Evolutionary conservation across 345 rosid genomes (phyloP), one percentile per base, ranked within the genome.

Genomic region (Eucalyptus regnans): DNA sequence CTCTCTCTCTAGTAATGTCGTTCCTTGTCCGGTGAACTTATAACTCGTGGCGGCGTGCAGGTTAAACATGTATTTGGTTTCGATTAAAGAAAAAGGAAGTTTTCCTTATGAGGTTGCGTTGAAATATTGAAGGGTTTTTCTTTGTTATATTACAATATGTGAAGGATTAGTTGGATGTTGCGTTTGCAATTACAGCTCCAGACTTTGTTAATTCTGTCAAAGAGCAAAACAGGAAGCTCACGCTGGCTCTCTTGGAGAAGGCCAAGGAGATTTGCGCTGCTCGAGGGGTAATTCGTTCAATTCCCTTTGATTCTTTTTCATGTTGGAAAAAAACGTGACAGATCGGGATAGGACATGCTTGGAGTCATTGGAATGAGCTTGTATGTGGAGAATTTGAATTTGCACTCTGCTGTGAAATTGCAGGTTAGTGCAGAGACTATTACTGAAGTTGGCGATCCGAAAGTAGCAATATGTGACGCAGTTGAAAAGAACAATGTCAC

Each of bases 361-460:
- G 23, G 79, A n/a, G 12, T 29, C 58, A 50, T 50, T 44, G 48
- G 86, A 52, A 43, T 81, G 41, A 12, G 68, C 58, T 33, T 71
- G 27, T 52, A 15, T 52, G 50, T 76, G 83, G 43, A 76, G 48
- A 87, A 14, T 87, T 31, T 43, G n/a, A 3, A 37, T 27, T 46
- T 37, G 17, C 68, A 20, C 27, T 76, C 13, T 1, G 83, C 23
- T 37, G 25, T 37, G 46, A 71, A 71, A 37, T 60, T 86, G 58
- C 89, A 94, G 94, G 88, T 94, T n/a, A 88, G 86, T 54, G 94
- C 94, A 76, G 93, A 92, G 89, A 93, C 89, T 48, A 56, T 94
- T 27, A 48, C 94, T 17, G 95, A 96, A 49, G 92, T 90, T 76
- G 95, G 99, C 27, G 95, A 93, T 79, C 95, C 98, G 14, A 91